Base-by-base conservation (phyloP, 2,329 filamentous ascomycete species). In the Dothistroma pini region DNA sequence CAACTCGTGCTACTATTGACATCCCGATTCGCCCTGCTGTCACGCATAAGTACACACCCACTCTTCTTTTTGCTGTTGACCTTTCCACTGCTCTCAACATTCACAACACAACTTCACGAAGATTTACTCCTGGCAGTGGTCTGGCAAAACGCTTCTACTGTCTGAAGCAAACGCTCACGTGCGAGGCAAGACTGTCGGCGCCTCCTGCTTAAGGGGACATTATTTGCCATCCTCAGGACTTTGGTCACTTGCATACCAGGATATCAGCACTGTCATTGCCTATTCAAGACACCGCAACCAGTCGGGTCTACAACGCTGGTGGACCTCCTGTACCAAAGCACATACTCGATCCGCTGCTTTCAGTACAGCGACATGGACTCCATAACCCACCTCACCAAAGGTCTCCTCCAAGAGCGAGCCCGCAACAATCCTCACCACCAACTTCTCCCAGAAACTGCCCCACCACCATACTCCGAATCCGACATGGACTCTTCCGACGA, bases 401-500 rank as follows among this genome's bases (percentile, higher is more conserved):
- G 69, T 51, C 57, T 70, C 59, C 62, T 69, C 60, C 61, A 62
- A 51, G 67, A 70, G 48, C 64, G 63, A 38, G 63, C 67, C 2
- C 68, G 62, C 62, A 63, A 53, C 63, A 62, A 54, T 52, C 49
- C 25, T 58, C 57, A 53, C 58, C 60, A 49, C 51, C 32, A 52
- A 54, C 60, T 57, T n/a, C 56, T 57, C 44, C 54, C 59, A 25
- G 57, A 59, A 25, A 55, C 59, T 11, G 34, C 61, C 49, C 70
- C 70, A 53, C 70, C 70, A 50, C 66, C 68, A 25, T 71, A 70
- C 58, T 65, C 57, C 35, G 65, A 58, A 50, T 58, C 56, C 6
- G 50, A 54, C 19, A 49, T 38, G 35, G 57, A 59, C 51, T 57
- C 64, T 9, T 68, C 68, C 31, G 59, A 64, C 16, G 66, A 69